Conservation (phyloP, 306 rosid species). For the Pachyrhizus erosus region DNA sequence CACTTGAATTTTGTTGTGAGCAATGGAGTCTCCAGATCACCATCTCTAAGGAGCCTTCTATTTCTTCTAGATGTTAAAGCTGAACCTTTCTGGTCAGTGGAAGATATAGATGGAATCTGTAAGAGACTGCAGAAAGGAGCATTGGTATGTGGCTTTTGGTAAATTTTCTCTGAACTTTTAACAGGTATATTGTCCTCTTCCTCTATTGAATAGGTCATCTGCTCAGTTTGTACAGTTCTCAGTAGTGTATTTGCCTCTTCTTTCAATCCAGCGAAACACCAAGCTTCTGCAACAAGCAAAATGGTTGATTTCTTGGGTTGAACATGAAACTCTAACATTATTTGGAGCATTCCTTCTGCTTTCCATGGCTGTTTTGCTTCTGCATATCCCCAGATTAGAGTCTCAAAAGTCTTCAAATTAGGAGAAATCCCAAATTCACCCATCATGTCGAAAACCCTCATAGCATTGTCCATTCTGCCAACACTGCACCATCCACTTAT, state of each 20-base stretch:
- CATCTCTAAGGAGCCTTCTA: constrained; percentile 52
- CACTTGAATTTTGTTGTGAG: constrained; percentile 52
- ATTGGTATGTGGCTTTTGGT: constrained; percentile 50
- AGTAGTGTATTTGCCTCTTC: constrained; percentile 62
- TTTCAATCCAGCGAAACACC: constrained; percentile 63
- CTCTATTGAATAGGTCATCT: constrained; percentile 30
- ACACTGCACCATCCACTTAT: constrained; percentile 79
- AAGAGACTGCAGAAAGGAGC: constrained; percentile 49
- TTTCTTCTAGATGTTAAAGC: constrained; percentile 53
- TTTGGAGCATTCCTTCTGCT: constrained; percentile 71
- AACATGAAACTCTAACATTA: constrained; percentile 62
- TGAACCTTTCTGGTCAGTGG: constrained; percentile 55
- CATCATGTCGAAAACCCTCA: constrained; percentile 64
- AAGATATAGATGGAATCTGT: constrained; percentile 53
- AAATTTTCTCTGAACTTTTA: constrained; percentile 43
- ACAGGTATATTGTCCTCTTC: constrained; percentile 40
- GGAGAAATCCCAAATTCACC: constrained; percentile 64
- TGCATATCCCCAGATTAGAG: constrained; percentile 69
- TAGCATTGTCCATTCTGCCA: constrained; percentile 73
- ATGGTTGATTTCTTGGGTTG: constrained; percentile 63
- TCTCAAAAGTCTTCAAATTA: constrained; percentile 78
- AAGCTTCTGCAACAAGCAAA: constrained; percentile 69
- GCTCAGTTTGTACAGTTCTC: constrained; percentile 37
- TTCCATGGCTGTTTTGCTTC: constrained; percentile 74
- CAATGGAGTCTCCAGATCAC: constrained; percentile 51